Evolutionary conservation across 331 rosid genomes (phyloP).

Genomic region (Ulmus americana): DNA sequence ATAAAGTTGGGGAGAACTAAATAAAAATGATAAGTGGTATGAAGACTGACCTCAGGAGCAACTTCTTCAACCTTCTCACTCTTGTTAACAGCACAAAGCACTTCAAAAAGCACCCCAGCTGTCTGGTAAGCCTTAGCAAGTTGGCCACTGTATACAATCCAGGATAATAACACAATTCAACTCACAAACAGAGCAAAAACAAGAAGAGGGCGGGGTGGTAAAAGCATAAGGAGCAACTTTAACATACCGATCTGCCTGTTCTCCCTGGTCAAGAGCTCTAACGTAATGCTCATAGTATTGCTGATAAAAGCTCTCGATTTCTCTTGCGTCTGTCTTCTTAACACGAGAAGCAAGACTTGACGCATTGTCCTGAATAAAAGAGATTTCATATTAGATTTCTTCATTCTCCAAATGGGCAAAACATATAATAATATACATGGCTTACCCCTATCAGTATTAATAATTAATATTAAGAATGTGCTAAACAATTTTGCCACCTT

Average conservation of each 20-base stretch:
- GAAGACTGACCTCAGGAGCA: constrained; percentile 78
- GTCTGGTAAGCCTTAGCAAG: constrained; percentile 93
- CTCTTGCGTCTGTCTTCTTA: constrained; percentile 92
- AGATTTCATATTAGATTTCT: not conserved
- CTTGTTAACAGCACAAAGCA: constrained; percentile 93
- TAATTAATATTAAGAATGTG: not conserved
- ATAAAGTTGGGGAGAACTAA: constrained; percentile 9
- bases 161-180: not conserved
- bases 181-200: not conserved
- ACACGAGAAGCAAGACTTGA: constrained; percentile 61
- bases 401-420: not conserved
- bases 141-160: constrained; percentile 65
- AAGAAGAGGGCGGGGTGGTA: not conserved
- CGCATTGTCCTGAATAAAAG: constrained; percentile 61
- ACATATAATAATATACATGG: not conserved
- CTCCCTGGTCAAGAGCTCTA: constrained; percentile 85
- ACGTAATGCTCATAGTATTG: constrained; percentile 85
- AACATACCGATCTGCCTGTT: constrained; percentile 73
- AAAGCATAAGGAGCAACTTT: not conserved
- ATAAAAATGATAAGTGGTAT: constrained; percentile 19
- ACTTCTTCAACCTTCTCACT: constrained; percentile 95
- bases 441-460: not conserved
- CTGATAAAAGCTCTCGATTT: constrained; percentile 82
- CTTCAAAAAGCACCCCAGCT: constrained; percentile 93
- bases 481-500: not conserved